phyloP scores from a whole-genome alignment of 306 rosid species.

The Leucaena leucocephala region DNA sequence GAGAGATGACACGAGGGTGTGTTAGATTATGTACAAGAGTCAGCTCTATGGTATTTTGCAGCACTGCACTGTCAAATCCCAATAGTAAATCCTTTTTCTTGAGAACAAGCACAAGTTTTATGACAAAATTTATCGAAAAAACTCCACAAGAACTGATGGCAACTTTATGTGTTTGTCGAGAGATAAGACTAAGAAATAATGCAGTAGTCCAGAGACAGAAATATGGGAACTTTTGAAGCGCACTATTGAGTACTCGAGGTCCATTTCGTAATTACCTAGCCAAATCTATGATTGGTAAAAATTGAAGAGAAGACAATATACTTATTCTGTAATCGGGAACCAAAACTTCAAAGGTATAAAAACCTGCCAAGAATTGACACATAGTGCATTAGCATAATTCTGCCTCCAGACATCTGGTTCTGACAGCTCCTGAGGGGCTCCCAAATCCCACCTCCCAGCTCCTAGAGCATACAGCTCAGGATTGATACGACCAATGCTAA shows the following conservation, averaged over 20 bases:
- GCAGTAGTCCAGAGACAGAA: slow-evolving; percentile 13
- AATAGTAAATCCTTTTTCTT: not conserved
- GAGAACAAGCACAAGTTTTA: slow-evolving; percentile 10
- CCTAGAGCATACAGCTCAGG: slow-evolving; percentile 82
- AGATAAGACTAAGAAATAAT: not conserved
- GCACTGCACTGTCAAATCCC: slow-evolving; percentile 24
- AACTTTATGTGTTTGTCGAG: slow-evolving; percentile 11
- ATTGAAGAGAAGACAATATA: slow-evolving; percentile 23
- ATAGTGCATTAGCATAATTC: slow-evolving; percentile 74
- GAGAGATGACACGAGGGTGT: not conserved
- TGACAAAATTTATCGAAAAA: slow-evolving; percentile 18
- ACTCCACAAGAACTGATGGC: slow-evolving; percentile 22
- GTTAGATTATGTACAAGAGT: not conserved
- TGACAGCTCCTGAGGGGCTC: slow-evolving; percentile 47
- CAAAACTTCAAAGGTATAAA: slow-evolving; percentile 10
- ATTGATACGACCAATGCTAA: slow-evolving; percentile 90
- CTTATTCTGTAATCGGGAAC: slow-evolving; percentile 12
- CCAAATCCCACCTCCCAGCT: slow-evolving; percentile 60
- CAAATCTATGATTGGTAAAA: slow-evolving; percentile 11
- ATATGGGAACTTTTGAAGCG: slow-evolving; percentile 22
- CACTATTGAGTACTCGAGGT: slow-evolving; percentile 14
- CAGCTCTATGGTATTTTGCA: slow-evolving; percentile 16
- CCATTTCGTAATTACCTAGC: slow-evolving; percentile 26
- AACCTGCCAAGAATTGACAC: slow-evolving; percentile 98
- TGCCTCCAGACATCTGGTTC: slow-evolving; percentile 68